These are phyloP conservation scores for Pythium sp. DNA, from an alignment of 352 stramenopile genomes.

Conservation along the genomic window DNA sequence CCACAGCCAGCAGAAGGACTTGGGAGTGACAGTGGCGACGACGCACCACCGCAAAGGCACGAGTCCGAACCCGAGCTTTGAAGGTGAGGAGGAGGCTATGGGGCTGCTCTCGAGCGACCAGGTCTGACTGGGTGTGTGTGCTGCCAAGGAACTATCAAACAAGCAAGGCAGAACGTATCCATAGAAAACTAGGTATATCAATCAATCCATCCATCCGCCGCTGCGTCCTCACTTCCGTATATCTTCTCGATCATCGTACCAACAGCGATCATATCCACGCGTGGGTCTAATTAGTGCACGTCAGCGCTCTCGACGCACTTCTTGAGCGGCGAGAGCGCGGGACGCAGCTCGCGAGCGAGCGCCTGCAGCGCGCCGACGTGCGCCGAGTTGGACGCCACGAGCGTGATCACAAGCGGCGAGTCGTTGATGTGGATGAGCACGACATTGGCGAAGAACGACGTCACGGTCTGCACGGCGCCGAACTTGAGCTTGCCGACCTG, in stretches of 20 bases:
- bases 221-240: background rate
- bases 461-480: conserved; percentile 64
- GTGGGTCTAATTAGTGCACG: conserved; percentile 37
- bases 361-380: conserved; percentile 59
- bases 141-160: background rate
- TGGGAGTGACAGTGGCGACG: background rate
- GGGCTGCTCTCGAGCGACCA: conserved; percentile 11
- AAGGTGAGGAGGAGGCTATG: conserved; percentile 19
- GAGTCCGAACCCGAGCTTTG: conserved; percentile 20
- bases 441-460: conserved; percentile 68
- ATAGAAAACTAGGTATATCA: conserved; percentile 7
- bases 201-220: conserved; percentile 1
- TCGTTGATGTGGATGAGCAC: conserved; percentile 81
- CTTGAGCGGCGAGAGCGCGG: conserved; percentile 64
- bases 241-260: background rate
- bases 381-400: conserved; percentile 61
- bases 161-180: conserved; percentile 2
- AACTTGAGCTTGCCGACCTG: conserved; percentile 85
- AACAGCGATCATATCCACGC: too few relatives aligned
- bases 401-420: conserved; percentile 70
- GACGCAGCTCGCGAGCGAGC: conserved; percentile 51
- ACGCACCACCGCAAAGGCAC: conserved; percentile 19
- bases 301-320: conserved; percentile 72
- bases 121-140: background rate
- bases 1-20: background rate